Evolutionary conservation across 1,284 basidiomycete species (phyloP).

Genomic region (Leccinum subatratum): DNA sequence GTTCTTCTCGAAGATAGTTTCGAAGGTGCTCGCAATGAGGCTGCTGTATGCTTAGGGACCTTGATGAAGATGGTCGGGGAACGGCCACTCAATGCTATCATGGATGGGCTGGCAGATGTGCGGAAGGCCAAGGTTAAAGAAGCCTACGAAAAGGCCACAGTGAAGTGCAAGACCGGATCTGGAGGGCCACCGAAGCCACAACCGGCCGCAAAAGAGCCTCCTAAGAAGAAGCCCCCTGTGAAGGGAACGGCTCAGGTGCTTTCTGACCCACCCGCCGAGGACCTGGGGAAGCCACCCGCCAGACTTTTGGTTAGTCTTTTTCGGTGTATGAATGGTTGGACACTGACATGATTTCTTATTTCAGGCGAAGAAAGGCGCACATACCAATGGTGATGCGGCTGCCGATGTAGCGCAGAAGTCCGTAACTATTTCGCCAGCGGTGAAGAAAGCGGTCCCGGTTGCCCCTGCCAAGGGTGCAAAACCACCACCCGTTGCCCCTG

Average conservation of each 20-base stretch:
- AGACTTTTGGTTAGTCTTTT: slow-evolving; percentile 42
- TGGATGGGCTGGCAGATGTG: slow-evolving; percentile 86
- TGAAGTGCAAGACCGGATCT: slow-evolving; percentile 74
- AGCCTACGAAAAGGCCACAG: slow-evolving; percentile 81
- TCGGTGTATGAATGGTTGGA: not conserved
- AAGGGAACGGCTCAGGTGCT: slow-evolving; percentile 28
- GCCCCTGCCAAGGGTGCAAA: slow-evolving; percentile 49
- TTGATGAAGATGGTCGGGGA: slow-evolving; percentile 98
- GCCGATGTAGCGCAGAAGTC: slow-evolving; percentile 27
- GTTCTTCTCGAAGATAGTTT: slow-evolving; percentile 81
- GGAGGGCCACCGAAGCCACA: slow-evolving; percentile 42
- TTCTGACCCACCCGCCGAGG: slow-evolving; percentile 21
- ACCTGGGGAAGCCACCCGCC: slow-evolving; percentile 44
- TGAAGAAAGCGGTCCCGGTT: slow-evolving; percentile 44
- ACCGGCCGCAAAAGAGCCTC: slow-evolving; percentile 38
- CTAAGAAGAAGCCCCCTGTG: slow-evolving; percentile 43
- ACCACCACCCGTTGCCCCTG: slow-evolving; percentile 42
- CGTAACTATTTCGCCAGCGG: slow-evolving; percentile 35
- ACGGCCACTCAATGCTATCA: slow-evolving; percentile 80
- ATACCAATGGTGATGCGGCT: slow-evolving; percentile 30
- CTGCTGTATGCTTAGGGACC: slow-evolving; percentile 82
- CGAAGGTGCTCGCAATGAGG: slow-evolving; percentile 87
- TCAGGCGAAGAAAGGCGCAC: slow-evolving; percentile 53
- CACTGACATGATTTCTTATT: slow-evolving; percentile 14
- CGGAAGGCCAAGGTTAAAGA: slow-evolving; percentile 94